Percentiles rank a stretch among this genome's conserved stretches.
Evolutionary conservation across 2,329 filamentous ascomycete genomes (phyloP).

Genomic region (Tympanopsis confertula): DNA sequence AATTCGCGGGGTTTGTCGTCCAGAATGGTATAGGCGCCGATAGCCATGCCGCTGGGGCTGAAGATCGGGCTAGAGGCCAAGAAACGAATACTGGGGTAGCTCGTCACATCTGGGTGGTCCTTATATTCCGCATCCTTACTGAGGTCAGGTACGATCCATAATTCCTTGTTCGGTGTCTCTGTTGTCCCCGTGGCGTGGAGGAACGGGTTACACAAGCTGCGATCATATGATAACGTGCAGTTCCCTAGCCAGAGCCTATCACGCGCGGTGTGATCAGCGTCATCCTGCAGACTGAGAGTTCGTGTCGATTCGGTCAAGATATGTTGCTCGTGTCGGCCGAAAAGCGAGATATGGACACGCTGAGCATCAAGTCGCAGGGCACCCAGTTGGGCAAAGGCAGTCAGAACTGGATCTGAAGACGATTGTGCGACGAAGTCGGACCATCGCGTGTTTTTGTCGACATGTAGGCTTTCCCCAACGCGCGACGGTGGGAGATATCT

Average conservation of each 20-base stretch:
- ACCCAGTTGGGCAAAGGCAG: constrained; percentile 36
- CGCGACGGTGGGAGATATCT: no score
- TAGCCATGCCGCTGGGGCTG: constrained; percentile 24
- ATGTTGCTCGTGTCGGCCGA: constrained; percentile 33
- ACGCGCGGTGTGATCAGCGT: constrained; percentile 1
- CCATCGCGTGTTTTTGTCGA: no score
- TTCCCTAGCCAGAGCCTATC: constrained; percentile 10
- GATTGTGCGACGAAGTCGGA: constrained; percentile 3
- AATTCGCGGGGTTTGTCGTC: constrained; percentile 10
- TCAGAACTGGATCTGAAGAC: constrained; percentile 27
- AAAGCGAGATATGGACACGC: constrained; percentile 35
- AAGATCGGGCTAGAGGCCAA: constrained; percentile 29
- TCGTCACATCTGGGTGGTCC: constrained; percentile 10
- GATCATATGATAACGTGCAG: constrained; percentile 1
- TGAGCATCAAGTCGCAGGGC: constrained; percentile 26
- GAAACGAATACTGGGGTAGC: constrained; percentile 15
- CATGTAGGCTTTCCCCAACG: no score
- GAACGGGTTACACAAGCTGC: constrained; percentile 15
- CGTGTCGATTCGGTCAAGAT: constrained; percentile 37
- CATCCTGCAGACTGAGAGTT: constrained; percentile 20
- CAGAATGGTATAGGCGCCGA: constrained; percentile 26
- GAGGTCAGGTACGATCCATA: constrained; percentile 21
- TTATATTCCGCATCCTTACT: constrained; percentile 15
- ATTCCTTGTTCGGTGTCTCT: constrained; percentile 11
- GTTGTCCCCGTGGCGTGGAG: neutral